Conservation (phyloP, 2,329 filamentous ascomycete species). For the Cladosporium sp. region DNA sequence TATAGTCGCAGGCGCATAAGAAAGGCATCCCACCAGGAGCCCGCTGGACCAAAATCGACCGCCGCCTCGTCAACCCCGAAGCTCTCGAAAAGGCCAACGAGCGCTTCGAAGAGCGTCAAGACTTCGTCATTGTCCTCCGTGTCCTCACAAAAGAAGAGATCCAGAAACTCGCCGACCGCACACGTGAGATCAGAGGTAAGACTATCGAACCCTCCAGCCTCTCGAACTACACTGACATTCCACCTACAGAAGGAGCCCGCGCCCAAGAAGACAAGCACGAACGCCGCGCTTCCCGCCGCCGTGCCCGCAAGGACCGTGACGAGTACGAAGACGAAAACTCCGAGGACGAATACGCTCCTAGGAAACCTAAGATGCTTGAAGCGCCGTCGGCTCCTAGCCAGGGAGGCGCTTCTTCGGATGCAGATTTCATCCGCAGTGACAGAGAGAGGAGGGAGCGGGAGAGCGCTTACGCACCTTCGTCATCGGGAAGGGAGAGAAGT, state of each 20-base stretch:
- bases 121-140: constrained; percentile 87
- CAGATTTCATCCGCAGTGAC: constrained; percentile 27
- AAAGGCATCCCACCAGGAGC: constrained; percentile 58
- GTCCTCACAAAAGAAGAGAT: constrained; percentile 88
- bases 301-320: constrained; percentile 27
- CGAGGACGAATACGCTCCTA: constrained; percentile 29
- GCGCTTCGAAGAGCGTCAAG: constrained; percentile 84
- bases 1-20: constrained; percentile 26
- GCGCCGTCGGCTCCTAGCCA: constrained; percentile 19
- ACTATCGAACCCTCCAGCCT: neutral
- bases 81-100: constrained; percentile 83
- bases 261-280: constrained; percentile 25
- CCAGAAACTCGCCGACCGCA: constrained; percentile 76
- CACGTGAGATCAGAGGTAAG: constrained; percentile 67
- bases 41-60: constrained; percentile 89
- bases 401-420: constrained; percentile 15
- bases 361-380: constrained; percentile 32
- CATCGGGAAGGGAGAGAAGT: neutral
- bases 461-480: constrained; percentile 14
- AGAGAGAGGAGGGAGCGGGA: constrained; percentile 25
- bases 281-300: constrained; percentile 24
- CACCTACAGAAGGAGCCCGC: constrained; percentile 14
- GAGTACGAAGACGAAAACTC: constrained; percentile 33
- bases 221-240: constrained; percentile 5
- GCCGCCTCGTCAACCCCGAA: constrained; percentile 82